These are phyloP conservation scores for Artomyces pyxidatus DNA, from an alignment of 768 basidiomycete species.

Conservation along the genomic window DNA sequence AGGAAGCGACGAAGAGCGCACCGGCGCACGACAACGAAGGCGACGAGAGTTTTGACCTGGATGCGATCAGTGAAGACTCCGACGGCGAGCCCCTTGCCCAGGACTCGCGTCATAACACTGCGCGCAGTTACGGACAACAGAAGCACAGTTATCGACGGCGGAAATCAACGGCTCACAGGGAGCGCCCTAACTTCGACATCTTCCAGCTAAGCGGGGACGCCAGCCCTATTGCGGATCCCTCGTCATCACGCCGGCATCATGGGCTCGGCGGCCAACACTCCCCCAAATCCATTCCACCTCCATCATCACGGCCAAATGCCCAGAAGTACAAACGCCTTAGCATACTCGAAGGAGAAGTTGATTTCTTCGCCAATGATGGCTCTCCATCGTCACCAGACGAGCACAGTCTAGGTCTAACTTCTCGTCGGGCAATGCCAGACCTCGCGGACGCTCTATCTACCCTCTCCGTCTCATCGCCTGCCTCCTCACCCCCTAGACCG, in stretches of 20 bases:
- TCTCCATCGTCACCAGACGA: not conserved
- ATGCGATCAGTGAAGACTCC: constrained; percentile 17
- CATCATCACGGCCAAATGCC: not conserved
- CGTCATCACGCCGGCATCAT: too few species aligned
- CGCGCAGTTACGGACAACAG: not conserved
- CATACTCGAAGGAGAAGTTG: not conserved
- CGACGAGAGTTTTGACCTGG: constrained; percentile 22
- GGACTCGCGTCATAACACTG: not conserved
- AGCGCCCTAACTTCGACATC: not conserved
- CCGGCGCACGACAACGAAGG: too few species aligned
- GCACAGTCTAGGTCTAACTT: not conserved
- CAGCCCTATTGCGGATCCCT: too few species aligned
- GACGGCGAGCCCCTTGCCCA: constrained; percentile 10
- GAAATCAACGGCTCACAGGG: not conserved
- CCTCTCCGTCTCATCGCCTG: not conserved
- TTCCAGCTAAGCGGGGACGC: not conserved
- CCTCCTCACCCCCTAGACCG: not conserved
- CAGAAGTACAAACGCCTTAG: not conserved
- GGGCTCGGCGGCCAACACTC: too few species aligned
- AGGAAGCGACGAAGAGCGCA: too few species aligned
- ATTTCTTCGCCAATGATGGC: not conserved
- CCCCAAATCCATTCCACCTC: too few species aligned
- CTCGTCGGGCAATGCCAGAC: not conserved
- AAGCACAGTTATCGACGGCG: not conserved
- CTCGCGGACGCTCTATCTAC: not conserved